A percentile compares a stretch with the other conserved stretches of the same genome.
Conservation (phyloP, 768 basidiomycete species). For the Mycena sanguinolenta region DNA sequence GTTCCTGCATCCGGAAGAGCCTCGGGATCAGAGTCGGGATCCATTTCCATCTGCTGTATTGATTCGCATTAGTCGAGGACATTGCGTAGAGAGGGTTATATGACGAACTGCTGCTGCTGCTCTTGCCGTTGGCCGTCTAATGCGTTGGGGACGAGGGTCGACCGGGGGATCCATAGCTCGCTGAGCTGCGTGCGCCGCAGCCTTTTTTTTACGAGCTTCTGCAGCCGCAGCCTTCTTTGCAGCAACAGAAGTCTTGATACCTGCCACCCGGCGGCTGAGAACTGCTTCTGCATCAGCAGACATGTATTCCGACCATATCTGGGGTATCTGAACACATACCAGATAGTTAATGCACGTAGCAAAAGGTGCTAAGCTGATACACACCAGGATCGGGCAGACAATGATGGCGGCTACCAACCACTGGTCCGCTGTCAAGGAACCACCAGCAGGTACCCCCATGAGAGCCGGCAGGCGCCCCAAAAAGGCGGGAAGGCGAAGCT, state of each 20-base stretch:
- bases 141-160: no score
- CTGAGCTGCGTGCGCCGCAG: background rate
- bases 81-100: no score
- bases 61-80: no score
- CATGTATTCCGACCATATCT: conserved; percentile 41
- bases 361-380: conserved; percentile 16
- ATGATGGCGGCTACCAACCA: conserved; percentile 46
- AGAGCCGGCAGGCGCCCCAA: conserved; percentile 38
- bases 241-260: background rate
- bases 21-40: no score
- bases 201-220: background rate
- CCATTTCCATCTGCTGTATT: no score
- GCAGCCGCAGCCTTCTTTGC: conserved; percentile 1
- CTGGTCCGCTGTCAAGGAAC: conserved; percentile 51
- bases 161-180: no score
- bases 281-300: background rate
- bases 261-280: background rate
- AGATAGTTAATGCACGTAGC: no score
- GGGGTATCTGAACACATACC: conserved; percentile 37
- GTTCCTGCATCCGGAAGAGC: no score
- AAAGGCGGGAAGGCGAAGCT: conserved; percentile 24
- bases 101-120: no score
- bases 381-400: conserved; percentile 46
- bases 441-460: conserved; percentile 48
- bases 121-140: background rate